Base-by-base conservation (phyloP, 1,139 yeast genomes). In the Scheffersomyces segobiensis region DNA sequence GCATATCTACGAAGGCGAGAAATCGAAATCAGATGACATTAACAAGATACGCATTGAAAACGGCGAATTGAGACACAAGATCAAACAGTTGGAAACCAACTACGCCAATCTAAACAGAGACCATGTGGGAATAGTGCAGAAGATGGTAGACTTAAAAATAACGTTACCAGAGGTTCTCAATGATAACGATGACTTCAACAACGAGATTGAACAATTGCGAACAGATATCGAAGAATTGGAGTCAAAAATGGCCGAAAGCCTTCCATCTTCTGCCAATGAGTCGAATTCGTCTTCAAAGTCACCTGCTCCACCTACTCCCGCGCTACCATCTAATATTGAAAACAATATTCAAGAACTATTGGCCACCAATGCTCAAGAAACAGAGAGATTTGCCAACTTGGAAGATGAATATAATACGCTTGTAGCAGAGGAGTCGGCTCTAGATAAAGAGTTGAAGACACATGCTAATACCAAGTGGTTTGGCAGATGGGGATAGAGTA, bases 41-140 rank as follows among this genome's bases (percentile, higher is more conserved):
- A 93, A 89, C 60, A 76, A 81, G 22, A 71, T 91, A 57, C 81
- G 88, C 58, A 72, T 83, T 5, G 80, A 85, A 58, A 95, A 93
- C 72, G 91, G 93, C 24, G 84, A 85, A 61, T 77, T 95, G 59
- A 86, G 93, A 52, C 85, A 87, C 63, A 89, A 89, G 63, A 89
- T 93, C 60, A 84, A 91, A 65, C 83, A 86, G 57, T 78, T 93
- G 55, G 98, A 95, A 72, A 80, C 87, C 39, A 84, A 87, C 50
- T 88, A 88, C 65, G 85, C 91, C 0, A 75, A 80, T 10, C 78
- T 95, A 60, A 93, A 91, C 67, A 82, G 87, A 60, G 98, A 93
- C 68, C 98, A 95, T 71, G 70, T 79, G 20, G 76, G 69, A 39
- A 68, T 77, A 12, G 80, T 80, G n/a, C 83, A 79, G 63, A 67